These are phyloP conservation scores for Danielozyma ontarioensis DNA, from an alignment of 805 yeast species.

Conservation along the genomic window DNA sequence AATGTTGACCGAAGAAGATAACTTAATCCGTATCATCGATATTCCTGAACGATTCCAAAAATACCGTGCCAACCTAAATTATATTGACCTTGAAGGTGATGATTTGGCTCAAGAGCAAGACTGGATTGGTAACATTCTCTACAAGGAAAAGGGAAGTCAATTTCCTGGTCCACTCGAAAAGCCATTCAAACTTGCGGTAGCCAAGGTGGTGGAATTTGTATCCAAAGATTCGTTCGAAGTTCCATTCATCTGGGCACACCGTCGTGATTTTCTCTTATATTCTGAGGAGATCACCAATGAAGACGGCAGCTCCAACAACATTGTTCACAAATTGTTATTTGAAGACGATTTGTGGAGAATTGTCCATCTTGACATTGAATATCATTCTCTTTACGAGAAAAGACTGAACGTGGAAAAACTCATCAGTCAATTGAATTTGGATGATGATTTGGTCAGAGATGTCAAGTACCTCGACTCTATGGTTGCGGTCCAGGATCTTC, in stretches of 20 bases:
- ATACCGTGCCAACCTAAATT: constrained; percentile 59
- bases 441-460: constrained; percentile 54
- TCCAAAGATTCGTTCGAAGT: constrained; percentile 81
- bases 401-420: constrained; percentile 56
- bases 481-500: constrained; percentile 81
- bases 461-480: constrained; percentile 54
- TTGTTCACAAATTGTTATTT: constrained; percentile 49
- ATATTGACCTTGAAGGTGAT: constrained; percentile 61
- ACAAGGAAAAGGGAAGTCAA: constrained; percentile 48
- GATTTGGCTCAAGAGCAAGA: constrained; percentile 69
- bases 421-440: constrained; percentile 46
- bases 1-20: constrained; percentile 89
- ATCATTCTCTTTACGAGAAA: constrained; percentile 77
- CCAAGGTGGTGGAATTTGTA: constrained; percentile 64
- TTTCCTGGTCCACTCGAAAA: constrained; percentile 33
- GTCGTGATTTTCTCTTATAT: constrained; percentile 78
- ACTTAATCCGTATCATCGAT: constrained; percentile 78
- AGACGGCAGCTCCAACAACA: constrained; percentile 29
- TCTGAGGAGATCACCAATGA: constrained; percentile 42
- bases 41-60: constrained; percentile 90
- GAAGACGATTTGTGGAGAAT: constrained; percentile 94
- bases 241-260: constrained; percentile 92
- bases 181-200: constrained; percentile 67
- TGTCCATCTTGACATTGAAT: constrained; percentile 80
- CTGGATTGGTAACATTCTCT: constrained; percentile 73